Evolutionary conservation across 2,329 filamentous ascomycete species (phyloP).

Genomic region (Orbilia ellipsospora): DNA sequence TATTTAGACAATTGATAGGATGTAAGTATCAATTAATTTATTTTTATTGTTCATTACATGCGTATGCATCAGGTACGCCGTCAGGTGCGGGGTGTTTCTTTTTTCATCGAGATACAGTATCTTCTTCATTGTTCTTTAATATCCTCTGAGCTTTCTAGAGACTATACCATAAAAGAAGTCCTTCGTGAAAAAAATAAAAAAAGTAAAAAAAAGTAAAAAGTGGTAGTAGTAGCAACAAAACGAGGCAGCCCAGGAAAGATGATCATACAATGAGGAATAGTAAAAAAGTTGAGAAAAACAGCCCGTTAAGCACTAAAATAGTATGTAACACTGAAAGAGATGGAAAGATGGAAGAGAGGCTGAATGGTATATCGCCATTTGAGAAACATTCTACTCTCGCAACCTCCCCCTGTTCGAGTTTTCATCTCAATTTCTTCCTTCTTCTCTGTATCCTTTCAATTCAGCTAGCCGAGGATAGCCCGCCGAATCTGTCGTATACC

Average conservation of each 20-base stretch:
- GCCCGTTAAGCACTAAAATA: slow-evolving; percentile 55
- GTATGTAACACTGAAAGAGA: slow-evolving; percentile 55
- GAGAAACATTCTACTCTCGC: background rate
- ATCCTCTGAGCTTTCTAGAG: slow-evolving; percentile 35
- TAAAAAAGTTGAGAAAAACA: slow-evolving; percentile 37
- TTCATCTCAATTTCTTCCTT: background rate
- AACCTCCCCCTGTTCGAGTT: background rate
- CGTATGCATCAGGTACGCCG: slow-evolving; percentile 39
- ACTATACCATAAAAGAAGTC: slow-evolving; percentile 30
- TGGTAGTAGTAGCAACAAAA: slow-evolving; percentile 50
- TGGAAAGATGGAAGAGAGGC: slow-evolving; percentile 20
- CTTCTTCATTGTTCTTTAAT: slow-evolving; percentile 50
- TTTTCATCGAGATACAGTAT: slow-evolving; percentile 56
- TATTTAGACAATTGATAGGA: too few relatives aligned
- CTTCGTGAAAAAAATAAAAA: slow-evolving; percentile 46
- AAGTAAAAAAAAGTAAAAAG: slow-evolving; percentile 48
- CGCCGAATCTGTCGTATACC: slow-evolving; percentile 39
- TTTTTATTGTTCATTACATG: slow-evolving; percentile 44
- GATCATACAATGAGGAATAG: slow-evolving; percentile 54
- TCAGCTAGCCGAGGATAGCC: slow-evolving; percentile 33
- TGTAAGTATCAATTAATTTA: slow-evolving; percentile 21
- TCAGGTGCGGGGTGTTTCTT: slow-evolving; percentile 19
- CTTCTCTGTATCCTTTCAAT: slow-evolving; percentile 17
- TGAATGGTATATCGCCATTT: slow-evolving; percentile 13
- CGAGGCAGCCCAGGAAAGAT: slow-evolving; percentile 54